phyloP scores from a whole-genome alignment of 1,284 basidiomycete genomes.

The Cutaneotrichosporon sp. region DNA sequence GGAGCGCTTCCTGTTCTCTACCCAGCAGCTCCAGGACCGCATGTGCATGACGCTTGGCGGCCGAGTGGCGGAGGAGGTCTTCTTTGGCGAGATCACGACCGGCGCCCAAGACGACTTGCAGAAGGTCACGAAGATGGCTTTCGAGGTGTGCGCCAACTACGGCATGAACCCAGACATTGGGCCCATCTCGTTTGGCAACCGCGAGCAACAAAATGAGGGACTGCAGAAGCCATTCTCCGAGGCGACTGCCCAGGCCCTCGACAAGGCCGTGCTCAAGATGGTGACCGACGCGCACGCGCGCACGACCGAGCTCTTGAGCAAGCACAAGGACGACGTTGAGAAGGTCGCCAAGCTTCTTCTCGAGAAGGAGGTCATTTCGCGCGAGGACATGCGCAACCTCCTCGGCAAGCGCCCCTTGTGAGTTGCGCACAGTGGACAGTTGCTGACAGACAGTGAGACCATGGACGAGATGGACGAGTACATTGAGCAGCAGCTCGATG shows the following conservation, averaged over 20 bases:
- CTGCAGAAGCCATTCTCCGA: slow-evolving; percentile 99
- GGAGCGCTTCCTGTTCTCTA: slow-evolving; percentile 91
- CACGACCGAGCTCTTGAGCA: slow-evolving; percentile 73
- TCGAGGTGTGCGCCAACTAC: slow-evolving; percentile 85
- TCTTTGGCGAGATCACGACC: slow-evolving; percentile 94
- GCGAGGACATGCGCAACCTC: slow-evolving; percentile 51
- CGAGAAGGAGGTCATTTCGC: slow-evolving; percentile 90
- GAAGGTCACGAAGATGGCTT: slow-evolving; percentile 97
- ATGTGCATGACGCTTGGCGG: slow-evolving; percentile 99
- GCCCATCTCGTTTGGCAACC: slow-evolving; percentile 89
- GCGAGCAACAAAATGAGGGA: slow-evolving; percentile 72
- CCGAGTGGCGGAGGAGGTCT: slow-evolving; percentile 95
- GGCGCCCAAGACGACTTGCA: slow-evolving; percentile 96
- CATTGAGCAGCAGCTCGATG: slow-evolving; percentile 58
- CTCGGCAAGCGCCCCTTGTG: slow-evolving; percentile 37
- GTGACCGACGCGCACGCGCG: slow-evolving; percentile 81
- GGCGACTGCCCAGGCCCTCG: slow-evolving; percentile 90
- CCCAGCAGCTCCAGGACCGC: slow-evolving; percentile 87
- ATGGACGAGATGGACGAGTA: slow-evolving; percentile 91
- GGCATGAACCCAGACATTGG: slow-evolving; percentile 95
- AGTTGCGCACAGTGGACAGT: background rate
- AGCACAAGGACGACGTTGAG: slow-evolving; percentile 83
- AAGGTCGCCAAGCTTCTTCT: slow-evolving; percentile 87
- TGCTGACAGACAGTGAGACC: slow-evolving; percentile 44
- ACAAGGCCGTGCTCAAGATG: slow-evolving; percentile 87